Evolutionary conservation across 2,329 filamentous ascomycete genomes (phyloP), one percentile per base, ranked within the genome.

Genomic region (Cytospora piceicola): DNA sequence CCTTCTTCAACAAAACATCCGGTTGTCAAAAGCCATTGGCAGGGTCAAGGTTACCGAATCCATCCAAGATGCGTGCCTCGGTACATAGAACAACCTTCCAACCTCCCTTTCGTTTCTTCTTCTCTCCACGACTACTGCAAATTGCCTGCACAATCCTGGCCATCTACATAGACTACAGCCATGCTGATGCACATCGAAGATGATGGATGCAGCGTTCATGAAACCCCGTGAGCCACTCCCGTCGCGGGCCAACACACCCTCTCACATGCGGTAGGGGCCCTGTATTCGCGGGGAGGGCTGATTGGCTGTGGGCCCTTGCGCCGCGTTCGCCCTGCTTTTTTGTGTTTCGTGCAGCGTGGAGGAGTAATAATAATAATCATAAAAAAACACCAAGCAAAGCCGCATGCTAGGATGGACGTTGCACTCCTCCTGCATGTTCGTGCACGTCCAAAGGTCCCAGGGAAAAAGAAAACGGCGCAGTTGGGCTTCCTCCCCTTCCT

Each of bases 291-390:
- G 12, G 34, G 34, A 12, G n/a, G n/a, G 46, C 46, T 49, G 46
- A 49, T 49, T 49, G 46, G 46, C 46, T 49, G 46, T 24, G 46
- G 46, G 46, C 46, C 46, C n/a, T 20, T 49, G 22, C 46, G 46
- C n/a, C 22, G 46, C 46, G 46, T 11, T 49, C 46, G 46, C 46
- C 46, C n/a, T 24, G 7, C n/a, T 49, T 49, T 49, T 42, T 42
- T 49, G 46, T 11, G 46, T 49, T 49, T 49, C 46, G 46, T 49
- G 46, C 46, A 49, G n/a, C 42, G 11, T 46, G 42, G 42, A 29
- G 42, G 42, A 9, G 20, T n/a, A n/a, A n/a, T n/a, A n/a, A n/a
- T n/a, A n/a, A n/a, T n/a, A n/a, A 6, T 8, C 7, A 11, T 22
- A 46, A n/a, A 46, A 46, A 17, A 14, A 46, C n/a, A n/a, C n/a